Conservation (phyloP, 768 basidiomycete species). For the Boletus coccyginus region DNA sequence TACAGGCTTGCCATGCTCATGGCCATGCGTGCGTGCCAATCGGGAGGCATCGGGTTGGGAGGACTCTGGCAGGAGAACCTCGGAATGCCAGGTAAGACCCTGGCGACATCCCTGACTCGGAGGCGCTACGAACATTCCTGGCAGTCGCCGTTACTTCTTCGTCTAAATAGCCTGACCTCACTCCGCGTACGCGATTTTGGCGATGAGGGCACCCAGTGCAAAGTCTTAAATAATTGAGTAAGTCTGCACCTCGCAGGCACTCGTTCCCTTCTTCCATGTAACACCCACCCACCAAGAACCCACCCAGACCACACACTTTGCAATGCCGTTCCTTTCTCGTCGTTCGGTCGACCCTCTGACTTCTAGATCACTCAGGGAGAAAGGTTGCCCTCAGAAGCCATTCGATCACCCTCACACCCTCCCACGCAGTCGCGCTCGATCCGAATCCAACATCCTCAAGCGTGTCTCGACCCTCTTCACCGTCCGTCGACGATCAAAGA, state of each 20-base stretch:
- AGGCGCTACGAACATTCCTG: neutral
- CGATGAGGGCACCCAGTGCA: conserved; percentile 11
- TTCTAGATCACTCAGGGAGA: neutral
- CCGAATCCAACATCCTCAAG: conserved; percentile 26
- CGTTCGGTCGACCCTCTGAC: conserved; percentile 25
- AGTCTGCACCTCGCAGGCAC: neutral
- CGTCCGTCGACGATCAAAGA: conserved; percentile 24
- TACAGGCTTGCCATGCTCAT: neutral
- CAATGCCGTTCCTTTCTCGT: conserved; percentile 31
- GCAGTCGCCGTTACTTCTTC: neutral
- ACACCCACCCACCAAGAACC: conserved; percentile 1
- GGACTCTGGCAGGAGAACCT: neutral
- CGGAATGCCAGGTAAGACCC: conserved; percentile 9
- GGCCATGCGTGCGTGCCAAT: neutral
- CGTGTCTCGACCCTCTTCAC: conserved; percentile 30
- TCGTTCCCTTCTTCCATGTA: conserved; percentile 15
- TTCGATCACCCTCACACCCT: conserved; percentile 4
- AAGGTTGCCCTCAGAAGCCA: neutral
- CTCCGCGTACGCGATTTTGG: conserved; percentile 17
- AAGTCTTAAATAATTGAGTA: conserved; percentile 24
- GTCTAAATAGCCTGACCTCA: conserved; percentile 4
- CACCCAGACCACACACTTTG: neutral
- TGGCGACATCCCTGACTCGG: conserved; percentile 16
- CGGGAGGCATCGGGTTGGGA: neutral
- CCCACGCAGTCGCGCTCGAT: conserved; percentile 20